Evolutionary conservation across 352 stramenopile genomes (phyloP), one percentile per base, ranked within the genome.

Genomic region (Pythium apleroticum): DNA sequence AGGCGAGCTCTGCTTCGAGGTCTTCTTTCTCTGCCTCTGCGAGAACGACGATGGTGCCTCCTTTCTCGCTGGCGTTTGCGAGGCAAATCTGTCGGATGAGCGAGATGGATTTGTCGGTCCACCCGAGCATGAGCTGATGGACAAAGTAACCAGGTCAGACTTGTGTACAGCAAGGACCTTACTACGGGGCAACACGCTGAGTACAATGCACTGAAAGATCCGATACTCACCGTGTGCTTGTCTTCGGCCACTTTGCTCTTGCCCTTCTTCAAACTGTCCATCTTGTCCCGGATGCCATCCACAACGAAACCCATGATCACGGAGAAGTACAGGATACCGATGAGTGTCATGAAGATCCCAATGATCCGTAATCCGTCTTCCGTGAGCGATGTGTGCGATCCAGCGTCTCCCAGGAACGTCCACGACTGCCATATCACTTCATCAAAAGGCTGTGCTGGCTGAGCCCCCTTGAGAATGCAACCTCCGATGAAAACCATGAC

Each of bases 271-370:
- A 97, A 60, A 41, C 78, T 89, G 55, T 97, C 87, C 70, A 97
- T 91, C 60, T 94, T 92, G 7, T 85, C 88, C 20, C 80, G 84
- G 76, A 97, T 95, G 12, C 72, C 81, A 43, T 97, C 89, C 14
- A 93, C 88, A 4, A 97, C 85, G 33, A 97, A 96, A 28, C 89
- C 90, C 76, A 96, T 91, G 60, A 97, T 95, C 14, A 97, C 84
- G 19, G 87, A 92, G 57, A 96, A 95, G 62, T 96, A 91, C 17
- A 97, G 60, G 54, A 96, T 89, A 14, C 86, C 84, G 33, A 84
- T 43, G 8, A 96, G 54, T 10, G 59, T 90, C 37, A 89, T 84
- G 24, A 84, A 17, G 2, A 86, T 73, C 22, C 80, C 84, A n/a
- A 89, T 72, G 22, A 89, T 54, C 1, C 80, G 81, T 19, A 89